Percentiles rank a stretch among this genome's conserved stretches.
These are phyloP conservation scores for Gracilaria gracilis DNA, from an alignment of 23 red algal genomes.

Conservation along the genomic window DNA sequence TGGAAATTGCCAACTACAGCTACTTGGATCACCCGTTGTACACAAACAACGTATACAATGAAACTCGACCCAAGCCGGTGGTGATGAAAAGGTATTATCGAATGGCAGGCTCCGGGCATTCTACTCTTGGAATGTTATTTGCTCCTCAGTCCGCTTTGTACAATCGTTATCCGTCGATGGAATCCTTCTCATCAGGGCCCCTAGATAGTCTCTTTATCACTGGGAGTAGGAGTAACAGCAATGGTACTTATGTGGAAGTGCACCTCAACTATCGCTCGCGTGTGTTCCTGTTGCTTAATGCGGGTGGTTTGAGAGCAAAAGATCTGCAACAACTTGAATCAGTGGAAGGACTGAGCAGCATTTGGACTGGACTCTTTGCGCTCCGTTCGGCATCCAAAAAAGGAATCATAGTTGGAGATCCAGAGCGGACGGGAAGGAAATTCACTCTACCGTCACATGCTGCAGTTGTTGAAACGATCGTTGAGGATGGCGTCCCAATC, in stretches of 20 bases:
- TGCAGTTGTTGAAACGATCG: conserved; percentile 1
- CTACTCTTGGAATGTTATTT: conserved; percentile 22
- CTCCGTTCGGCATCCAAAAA: neutral
- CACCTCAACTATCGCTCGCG: conserved; percentile 33
- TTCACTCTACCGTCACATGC: conserved; percentile 1
- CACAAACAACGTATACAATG: conserved; percentile 11
- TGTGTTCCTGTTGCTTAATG: conserved; percentile 34
- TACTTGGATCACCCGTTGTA: conserved; percentile 48
- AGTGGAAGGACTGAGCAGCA: conserved; percentile 1
- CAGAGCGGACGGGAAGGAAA: neutral
- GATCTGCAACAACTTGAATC: neutral
- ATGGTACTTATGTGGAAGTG: conserved; percentile 27
- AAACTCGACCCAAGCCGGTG: conserved; percentile 28
- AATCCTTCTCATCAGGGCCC: conserved; percentile 11
- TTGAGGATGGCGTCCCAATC: neutral
- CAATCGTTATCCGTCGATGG: neutral
- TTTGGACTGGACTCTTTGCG: conserved; percentile 6
- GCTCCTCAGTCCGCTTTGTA: conserved; percentile 20
- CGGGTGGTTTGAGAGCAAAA: neutral
- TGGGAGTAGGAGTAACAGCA: neutral
- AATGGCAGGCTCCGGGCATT: neutral
- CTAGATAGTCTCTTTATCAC: conserved; percentile 21
- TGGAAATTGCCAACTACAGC: conserved; percentile 40
- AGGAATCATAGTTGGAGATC: neutral
- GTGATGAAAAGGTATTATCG: conserved; percentile 54